These are phyloP conservation scores for Medicago truncatula DNA, from an alignment of 306 rosid genomes.

Conservation along the genomic window DNA sequence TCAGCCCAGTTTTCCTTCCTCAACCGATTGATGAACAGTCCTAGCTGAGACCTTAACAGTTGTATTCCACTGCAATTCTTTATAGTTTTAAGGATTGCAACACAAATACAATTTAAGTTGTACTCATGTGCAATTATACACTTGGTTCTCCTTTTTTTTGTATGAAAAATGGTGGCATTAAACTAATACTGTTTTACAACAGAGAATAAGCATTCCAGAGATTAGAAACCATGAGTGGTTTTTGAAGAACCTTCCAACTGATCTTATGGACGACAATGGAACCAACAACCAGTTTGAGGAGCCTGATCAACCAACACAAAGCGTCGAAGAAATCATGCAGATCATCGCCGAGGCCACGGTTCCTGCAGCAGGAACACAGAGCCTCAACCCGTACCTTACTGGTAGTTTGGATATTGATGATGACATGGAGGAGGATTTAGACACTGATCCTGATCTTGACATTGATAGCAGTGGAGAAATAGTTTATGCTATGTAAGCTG, in stretches of 20 bases:
- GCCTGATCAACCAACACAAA: constrained; percentile 90
- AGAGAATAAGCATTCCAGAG: constrained; percentile 93
- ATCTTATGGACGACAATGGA: constrained; percentile 68
- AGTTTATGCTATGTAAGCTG: constrained; percentile 77
- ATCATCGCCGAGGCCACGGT: constrained; percentile 82
- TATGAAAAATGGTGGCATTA: constrained; percentile 17
- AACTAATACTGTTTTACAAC: constrained; percentile 38
- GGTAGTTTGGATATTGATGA: constrained; percentile 90
- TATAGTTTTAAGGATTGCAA: not conserved
- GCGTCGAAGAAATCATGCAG: constrained; percentile 87
- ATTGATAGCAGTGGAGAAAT: constrained; percentile 92
- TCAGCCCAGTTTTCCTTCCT: too few species aligned
- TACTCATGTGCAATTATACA: not conserved
- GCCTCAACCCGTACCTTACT: constrained; percentile 72
- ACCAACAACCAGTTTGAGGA: constrained; percentile 67
- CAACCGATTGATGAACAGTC: too few species aligned
- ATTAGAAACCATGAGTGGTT: constrained; percentile 94
- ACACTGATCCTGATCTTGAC: constrained; percentile 84
- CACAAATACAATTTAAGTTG: not conserved
- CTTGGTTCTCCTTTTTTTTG: constrained; percentile 25
- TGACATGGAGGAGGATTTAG: constrained; percentile 91
- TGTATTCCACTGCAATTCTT: too few species aligned
- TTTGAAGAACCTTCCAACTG: constrained; percentile 85
- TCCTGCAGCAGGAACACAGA: constrained; percentile 76
- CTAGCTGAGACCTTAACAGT: too few species aligned